phyloP scores from a whole-genome alignment of 805 yeast species.

The Crinitomyces ghanaensis region DNA sequence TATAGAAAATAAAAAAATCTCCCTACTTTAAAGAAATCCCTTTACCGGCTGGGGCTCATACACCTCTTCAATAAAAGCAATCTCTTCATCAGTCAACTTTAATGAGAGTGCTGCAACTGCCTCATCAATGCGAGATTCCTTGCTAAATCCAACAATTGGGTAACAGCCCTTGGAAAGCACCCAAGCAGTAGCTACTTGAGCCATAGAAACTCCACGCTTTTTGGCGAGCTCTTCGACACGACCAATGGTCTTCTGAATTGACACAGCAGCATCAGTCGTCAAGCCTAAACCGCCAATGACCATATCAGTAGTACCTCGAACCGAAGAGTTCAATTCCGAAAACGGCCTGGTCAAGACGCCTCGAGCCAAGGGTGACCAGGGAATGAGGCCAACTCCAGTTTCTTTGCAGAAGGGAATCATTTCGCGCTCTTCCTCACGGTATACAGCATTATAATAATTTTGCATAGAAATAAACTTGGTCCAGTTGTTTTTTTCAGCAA shows the following conservation, averaged over 20 bases:
- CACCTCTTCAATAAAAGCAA: conserved; percentile 21
- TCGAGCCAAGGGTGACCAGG: conserved; percentile 51
- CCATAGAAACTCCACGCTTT: conserved; percentile 39
- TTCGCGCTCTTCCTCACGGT: conserved; percentile 57
- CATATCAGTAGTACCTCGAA: too few relatives aligned
- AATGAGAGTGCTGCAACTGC: conserved; percentile 34
- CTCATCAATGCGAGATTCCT: conserved; percentile 41
- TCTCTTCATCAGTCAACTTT: conserved; percentile 27
- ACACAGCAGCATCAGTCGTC: background rate
- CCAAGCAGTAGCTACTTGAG: conserved; percentile 45
- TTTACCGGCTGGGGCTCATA: conserved; percentile 18
- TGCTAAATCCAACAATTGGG: conserved; percentile 47
- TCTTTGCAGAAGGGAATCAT: conserved; percentile 43
- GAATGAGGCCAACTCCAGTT: conserved; percentile 45
- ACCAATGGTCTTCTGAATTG: conserved; percentile 27
- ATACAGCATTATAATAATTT: conserved; percentile 42
- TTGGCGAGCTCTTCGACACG: conserved; percentile 48
- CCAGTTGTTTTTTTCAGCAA: conserved; percentile 49
- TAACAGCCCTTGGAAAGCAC: conserved; percentile 36
- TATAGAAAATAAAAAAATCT: too few relatives aligned
- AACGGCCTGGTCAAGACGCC: conserved; percentile 45
- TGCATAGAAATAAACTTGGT: conserved; percentile 51
- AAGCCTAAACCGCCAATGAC: background rate
- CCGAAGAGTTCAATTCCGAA: too few relatives aligned
- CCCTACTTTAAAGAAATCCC: too few relatives aligned